Conservation (phyloP, 129 eudicot genomes). For the Apium graveolens region DNA sequence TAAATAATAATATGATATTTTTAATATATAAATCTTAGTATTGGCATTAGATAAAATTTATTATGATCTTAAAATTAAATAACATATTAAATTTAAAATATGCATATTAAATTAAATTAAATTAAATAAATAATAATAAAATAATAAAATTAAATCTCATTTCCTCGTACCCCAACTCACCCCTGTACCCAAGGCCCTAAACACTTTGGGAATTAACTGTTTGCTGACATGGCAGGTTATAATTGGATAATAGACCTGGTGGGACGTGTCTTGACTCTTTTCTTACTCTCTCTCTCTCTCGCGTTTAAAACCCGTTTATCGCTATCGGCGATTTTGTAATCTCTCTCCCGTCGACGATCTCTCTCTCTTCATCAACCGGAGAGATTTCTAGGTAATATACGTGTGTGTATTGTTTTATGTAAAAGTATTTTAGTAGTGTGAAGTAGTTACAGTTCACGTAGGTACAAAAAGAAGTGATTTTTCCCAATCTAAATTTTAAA, state of each 20-base stretch:
- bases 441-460: background rate
- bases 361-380: background rate
- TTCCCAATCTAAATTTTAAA: background rate
- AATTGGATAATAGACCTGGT: background rate
- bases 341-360: constrained; percentile 10
- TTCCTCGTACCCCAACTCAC: too few relatives aligned
- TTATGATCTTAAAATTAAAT: too few relatives aligned
- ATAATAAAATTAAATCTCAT: too few relatives aligned
- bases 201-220: too few relatives aligned
- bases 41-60: too few relatives aligned
- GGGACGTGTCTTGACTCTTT: background rate
- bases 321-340: background rate
- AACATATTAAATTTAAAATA: too few relatives aligned
- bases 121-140: too few relatives aligned
- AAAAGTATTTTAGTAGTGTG: background rate
- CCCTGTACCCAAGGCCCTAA: too few relatives aligned
- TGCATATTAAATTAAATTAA: too few relatives aligned
- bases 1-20: too few relatives aligned
- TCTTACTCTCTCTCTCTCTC: background rate
- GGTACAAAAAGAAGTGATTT: background rate
- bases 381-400: background rate
- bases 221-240: background rate
- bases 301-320: background rate
- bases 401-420: background rate
- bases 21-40: too few relatives aligned